Evolutionary conservation across 352 stramenopile species (phyloP).

Genomic region (Phytophthora palmivora): DNA sequence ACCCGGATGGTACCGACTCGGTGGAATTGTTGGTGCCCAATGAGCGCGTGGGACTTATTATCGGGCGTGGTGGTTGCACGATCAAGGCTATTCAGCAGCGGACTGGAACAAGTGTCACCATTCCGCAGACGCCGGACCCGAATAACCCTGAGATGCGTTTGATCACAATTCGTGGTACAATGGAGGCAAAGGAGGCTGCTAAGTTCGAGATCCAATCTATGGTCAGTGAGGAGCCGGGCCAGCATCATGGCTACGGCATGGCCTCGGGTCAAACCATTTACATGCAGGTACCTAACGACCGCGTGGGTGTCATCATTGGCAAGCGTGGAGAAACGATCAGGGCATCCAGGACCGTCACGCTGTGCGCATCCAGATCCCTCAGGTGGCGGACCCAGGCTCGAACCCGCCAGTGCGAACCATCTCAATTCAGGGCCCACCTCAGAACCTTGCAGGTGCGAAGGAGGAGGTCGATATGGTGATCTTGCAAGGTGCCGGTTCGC

Average conservation of each 20-base stretch:
- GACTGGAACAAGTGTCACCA: slow-evolving; percentile 96
- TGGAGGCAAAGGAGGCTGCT: slow-evolving; percentile 82
- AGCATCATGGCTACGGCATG: slow-evolving; percentile 42
- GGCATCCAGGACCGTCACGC: slow-evolving; percentile 88
- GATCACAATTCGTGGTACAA: slow-evolving; percentile 96
- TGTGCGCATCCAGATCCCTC: slow-evolving; percentile 92
- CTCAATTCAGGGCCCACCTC: slow-evolving; percentile 72
- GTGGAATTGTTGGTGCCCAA: slow-evolving; percentile 94
- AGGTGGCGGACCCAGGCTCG: slow-evolving; percentile 81
- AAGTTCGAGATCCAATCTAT: slow-evolving; percentile 86
- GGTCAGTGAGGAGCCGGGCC: slow-evolving; percentile 67
- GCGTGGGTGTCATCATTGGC: slow-evolving; percentile 93
- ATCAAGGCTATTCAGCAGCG: slow-evolving; percentile 98
- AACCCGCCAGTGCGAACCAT: slow-evolving; percentile 91
- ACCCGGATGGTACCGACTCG: slow-evolving; percentile 71
- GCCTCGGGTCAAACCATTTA: slow-evolving; percentile 72
- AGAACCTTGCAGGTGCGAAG: slow-evolving; percentile 71
- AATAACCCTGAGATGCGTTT: slow-evolving; percentile 93
- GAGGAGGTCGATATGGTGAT: slow-evolving; percentile 87
- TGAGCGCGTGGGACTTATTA: slow-evolving; percentile 98
- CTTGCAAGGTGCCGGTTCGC: slow-evolving; percentile 65
- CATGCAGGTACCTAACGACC: slow-evolving; percentile 92
- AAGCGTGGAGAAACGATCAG: slow-evolving; percentile 91
- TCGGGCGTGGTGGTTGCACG: slow-evolving; percentile 95
- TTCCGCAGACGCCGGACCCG: slow-evolving; percentile 92